A percentile compares a stretch with the other conserved stretches of the same genome.
Conservation (phyloP, 2,329 filamentous ascomycete genomes). For the Nothophoma quercina region DNA sequence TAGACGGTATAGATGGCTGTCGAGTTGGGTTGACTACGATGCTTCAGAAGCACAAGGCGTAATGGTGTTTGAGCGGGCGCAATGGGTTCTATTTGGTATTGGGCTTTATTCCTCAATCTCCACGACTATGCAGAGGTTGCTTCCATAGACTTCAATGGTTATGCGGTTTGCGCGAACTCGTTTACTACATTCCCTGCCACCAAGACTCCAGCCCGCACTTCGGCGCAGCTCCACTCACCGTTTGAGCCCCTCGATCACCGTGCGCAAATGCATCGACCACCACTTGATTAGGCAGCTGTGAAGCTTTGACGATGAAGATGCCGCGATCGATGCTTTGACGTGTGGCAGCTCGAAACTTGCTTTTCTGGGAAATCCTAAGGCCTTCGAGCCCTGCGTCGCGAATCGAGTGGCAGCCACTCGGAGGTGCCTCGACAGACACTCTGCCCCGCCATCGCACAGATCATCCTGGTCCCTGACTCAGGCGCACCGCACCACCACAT, state of each 20-base stretch:
- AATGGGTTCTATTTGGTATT: conserved; percentile 26
- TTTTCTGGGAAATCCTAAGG: conserved; percentile 32
- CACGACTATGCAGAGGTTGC: background rate
- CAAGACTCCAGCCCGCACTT: background rate
- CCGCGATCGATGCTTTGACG: conserved; percentile 39
- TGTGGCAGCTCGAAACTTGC: conserved; percentile 26
- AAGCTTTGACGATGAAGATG: conserved; percentile 43
- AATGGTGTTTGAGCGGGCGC: conserved; percentile 38
- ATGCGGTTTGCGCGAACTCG: background rate
- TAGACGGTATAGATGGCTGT: conserved; percentile 32
- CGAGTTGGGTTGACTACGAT: conserved; percentile 3
- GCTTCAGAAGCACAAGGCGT: conserved; percentile 28
- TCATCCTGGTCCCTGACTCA: conserved; percentile 36
- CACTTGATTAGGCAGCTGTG: conserved; percentile 44
- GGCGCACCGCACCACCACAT: conserved; percentile 26
- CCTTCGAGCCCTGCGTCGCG: conserved; percentile 11
- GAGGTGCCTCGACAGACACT: too few species aligned
- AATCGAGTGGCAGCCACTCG: conserved; percentile 17
- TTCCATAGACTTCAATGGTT: conserved; percentile 11
- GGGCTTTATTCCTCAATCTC: conserved; percentile 14
- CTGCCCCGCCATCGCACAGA: conserved; percentile 32
- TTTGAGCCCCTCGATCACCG: conserved; percentile 21
- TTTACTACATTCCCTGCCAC: background rate
- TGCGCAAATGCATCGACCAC: conserved; percentile 33
- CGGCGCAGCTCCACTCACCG: conserved; percentile 14